Percentiles rank a stretch among this genome's conserved stretches.
These are phyloP conservation scores for Blastobotrys buckinghamii DNA, from an alignment of 1,139 yeast species.

Conservation along the genomic window DNA sequence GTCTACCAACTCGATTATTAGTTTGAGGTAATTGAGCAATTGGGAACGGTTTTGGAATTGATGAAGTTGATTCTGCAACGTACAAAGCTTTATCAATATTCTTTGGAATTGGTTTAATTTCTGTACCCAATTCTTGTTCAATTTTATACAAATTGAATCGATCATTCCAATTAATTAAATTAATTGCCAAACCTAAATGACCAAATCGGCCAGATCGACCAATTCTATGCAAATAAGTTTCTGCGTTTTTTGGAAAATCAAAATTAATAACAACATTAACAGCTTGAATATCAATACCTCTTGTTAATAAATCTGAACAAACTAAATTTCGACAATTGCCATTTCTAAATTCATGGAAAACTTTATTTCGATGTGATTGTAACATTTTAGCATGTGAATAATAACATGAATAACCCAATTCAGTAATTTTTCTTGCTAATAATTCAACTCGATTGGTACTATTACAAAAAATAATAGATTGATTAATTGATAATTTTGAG, in stretches of 20 bases:
- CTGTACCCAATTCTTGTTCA: conserved; percentile 96
- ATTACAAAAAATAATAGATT: conserved; percentile 93
- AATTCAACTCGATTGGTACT: conserved; percentile 95
- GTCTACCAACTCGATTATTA: conserved; percentile 23
- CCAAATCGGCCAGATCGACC: conserved; percentile 99
- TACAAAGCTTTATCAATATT: conserved; percentile 81
- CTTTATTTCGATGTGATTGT: conserved; percentile 94
- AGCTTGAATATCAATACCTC: conserved; percentile 99
- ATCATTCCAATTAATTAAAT: conserved; percentile 95
- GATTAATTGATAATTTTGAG: conserved; percentile 91
- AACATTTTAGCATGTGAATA: conserved; percentile 98
- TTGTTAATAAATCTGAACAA: conserved; percentile 91
- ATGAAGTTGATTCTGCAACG: conserved; percentile 72
- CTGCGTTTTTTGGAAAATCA: conserved; percentile 98
- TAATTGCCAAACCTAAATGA: conserved; percentile 95
- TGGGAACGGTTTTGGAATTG: conserved; percentile 85
- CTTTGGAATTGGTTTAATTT: conserved; percentile 93
- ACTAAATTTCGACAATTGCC: conserved; percentile 97
- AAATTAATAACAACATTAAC: conserved; percentile 97
- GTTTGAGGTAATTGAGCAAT: conserved; percentile 55
- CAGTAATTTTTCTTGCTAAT: conserved; percentile 92
- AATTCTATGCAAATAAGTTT: conserved; percentile 94
- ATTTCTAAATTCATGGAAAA: conserved; percentile 97
- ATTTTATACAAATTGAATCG: conserved; percentile 89
- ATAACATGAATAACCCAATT: conserved; percentile 92